phyloP scores from a whole-genome alignment of 805 yeast genomes.

The Candida quercuum region DNA sequence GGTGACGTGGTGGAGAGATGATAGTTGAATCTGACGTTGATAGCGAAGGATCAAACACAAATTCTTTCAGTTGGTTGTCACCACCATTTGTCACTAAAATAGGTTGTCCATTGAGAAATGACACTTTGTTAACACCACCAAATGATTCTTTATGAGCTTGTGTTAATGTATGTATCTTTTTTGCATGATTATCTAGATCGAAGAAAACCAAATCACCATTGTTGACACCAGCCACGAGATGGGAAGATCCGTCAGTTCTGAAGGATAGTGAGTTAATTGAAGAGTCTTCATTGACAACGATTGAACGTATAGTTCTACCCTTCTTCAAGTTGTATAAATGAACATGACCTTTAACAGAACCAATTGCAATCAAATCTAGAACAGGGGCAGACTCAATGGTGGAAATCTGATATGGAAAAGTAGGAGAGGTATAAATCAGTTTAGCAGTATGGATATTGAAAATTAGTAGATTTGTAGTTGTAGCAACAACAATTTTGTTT shows the following conservation, averaged over 20 bases:
- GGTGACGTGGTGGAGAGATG: constrained; percentile 82
- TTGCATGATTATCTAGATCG: constrained; percentile 64
- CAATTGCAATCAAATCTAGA: constrained; percentile 76
- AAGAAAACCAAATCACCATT: constrained; percentile 84
- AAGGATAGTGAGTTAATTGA: constrained; percentile 63
- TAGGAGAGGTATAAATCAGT: constrained; percentile 51
- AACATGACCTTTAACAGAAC: constrained; percentile 64
- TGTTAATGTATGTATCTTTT: constrained; percentile 66
- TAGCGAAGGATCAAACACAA: constrained; percentile 87
- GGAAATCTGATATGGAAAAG: constrained; percentile 53
- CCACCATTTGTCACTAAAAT: constrained; percentile 85
- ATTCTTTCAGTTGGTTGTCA: constrained; percentile 85
- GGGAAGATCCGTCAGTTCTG: constrained; percentile 86
- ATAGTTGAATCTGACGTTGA: constrained; percentile 53
- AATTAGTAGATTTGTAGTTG: constrained; percentile 54
- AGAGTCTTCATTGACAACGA: constrained; percentile 30
- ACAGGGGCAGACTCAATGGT: constrained; percentile 83
- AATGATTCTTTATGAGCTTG: constrained; percentile 64
- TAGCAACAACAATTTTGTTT: constrained; percentile 84
- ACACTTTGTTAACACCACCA: constrained; percentile 74
- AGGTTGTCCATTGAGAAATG: constrained; percentile 87
- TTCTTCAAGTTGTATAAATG: constrained; percentile 62
- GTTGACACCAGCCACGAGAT: constrained; percentile 70
- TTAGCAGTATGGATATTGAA: constrained; percentile 78
- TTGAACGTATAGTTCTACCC: constrained; percentile 51